Evolutionary conservation across 2,329 filamentous ascomycete genomes (phyloP).

Genomic region (Aspergillus sclerotialis): DNA sequence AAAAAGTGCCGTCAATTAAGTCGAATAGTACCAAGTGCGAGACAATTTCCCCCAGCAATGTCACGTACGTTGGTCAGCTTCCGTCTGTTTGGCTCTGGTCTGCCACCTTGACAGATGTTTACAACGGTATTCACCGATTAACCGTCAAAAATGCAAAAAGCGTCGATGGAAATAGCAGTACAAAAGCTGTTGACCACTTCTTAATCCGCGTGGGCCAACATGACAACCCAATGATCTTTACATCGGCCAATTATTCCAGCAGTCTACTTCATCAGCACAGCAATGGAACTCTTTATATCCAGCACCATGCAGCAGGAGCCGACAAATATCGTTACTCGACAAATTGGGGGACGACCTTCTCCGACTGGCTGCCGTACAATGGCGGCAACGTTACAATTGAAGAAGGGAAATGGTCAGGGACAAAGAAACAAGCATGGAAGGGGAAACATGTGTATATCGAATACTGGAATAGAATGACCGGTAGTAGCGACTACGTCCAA

Average conservation of each 20-base stretch:
- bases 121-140: constrained; percentile 55
- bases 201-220: constrained; percentile 52
- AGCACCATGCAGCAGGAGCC: constrained; percentile 56
- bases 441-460: constrained; percentile 58
- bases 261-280: constrained; percentile 43
- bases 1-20: constrained; percentile 39
- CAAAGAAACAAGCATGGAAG: constrained; percentile 50
- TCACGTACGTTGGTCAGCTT: constrained; percentile 44
- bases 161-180: constrained; percentile 35
- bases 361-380: constrained; percentile 51
- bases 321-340: constrained; percentile 57
- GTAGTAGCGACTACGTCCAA: constrained; percentile 55
- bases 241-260: constrained; percentile 53
- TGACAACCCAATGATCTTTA: constrained; percentile 56
- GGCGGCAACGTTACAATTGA: constrained; percentile 45
- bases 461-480: constrained; percentile 54
- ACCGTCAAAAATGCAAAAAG: constrained; percentile 50
- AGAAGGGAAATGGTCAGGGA: constrained; percentile 52
- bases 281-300: constrained; percentile 42
- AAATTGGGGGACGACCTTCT: constrained; percentile 55
- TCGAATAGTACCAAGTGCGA: constrained; percentile 40
- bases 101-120: constrained; percentile 48
- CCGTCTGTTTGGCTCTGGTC: constrained; percentile 49
- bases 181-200: constrained; percentile 53
- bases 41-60: constrained; percentile 26